Evolutionary conservation across 441 rosid species (phyloP).

Genomic region (Kokia cookei): DNA sequence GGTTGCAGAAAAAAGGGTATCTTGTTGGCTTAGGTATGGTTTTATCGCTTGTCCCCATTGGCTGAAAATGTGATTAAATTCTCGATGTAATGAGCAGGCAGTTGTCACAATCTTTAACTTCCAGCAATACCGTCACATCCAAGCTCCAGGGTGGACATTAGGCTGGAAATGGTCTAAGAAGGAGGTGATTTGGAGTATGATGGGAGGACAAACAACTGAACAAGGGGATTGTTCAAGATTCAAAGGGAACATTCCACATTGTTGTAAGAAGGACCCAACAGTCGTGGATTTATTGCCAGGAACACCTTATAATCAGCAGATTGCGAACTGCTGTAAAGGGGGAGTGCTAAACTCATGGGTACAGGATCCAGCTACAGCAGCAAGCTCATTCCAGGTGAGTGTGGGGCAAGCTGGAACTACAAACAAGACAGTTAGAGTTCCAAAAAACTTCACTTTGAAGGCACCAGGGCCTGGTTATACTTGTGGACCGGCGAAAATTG

Average conservation of each 20-base stretch:
- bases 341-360: conserved; percentile 67
- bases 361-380: conserved; percentile 65
- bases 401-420: conserved; percentile 74
- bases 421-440: conserved; percentile 56
- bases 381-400: conserved; percentile 60
- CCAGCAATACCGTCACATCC: conserved; percentile 82
- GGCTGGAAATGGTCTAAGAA: conserved; percentile 77
- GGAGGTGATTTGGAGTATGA: conserved; percentile 74
- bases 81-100: conserved; percentile 39
- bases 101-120: conserved; percentile 64
- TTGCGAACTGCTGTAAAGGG: conserved; percentile 77
- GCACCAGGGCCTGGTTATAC: conserved; percentile 87
- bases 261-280: conserved; percentile 65
- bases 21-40: background rate
- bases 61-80: background rate
- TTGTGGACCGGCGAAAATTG: conserved; percentile 54
- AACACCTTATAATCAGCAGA: conserved; percentile 60
- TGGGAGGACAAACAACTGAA: conserved; percentile 74
- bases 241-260: conserved; percentile 70
- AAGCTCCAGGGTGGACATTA: conserved; percentile 74
- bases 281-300: conserved; percentile 79
- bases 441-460: conserved; percentile 57
- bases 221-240: conserved; percentile 87
- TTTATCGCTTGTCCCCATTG: no score
- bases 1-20: background rate